Base-by-base conservation (phyloP, 139 green algal genomes). In the Picochlorum costavermella region DNA sequence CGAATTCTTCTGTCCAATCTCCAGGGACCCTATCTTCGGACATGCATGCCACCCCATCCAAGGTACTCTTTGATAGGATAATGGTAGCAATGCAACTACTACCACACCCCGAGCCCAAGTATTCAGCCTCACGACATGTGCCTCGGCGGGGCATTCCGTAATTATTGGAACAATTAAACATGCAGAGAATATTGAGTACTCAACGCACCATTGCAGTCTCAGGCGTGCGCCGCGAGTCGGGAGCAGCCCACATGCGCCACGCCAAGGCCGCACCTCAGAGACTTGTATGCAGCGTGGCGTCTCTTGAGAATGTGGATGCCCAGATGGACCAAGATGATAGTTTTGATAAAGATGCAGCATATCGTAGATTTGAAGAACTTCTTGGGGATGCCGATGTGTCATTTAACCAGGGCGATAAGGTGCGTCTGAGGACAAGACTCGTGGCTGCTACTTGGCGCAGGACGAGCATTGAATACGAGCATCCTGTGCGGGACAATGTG, bases 331-430 rank as follows among this genome's bases (percentile, higher is more conserved):
- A 51, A 23, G 6, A 26, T 13, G 56, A 67, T 37, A 63, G 55
- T 26, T 48, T 65, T 53, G 33, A 45, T 16, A 60, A 60, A 37
- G 66, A 67, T 3, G 60, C 65, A 4, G 50, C 73, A 28, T 83
- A 83, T 53, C 31, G 30, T 4, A 48, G 31, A 28, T 83, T 83
- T 49, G 71, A 83, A 20, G 13, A 62, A 44, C 67, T 83, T 50
- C 67, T 83, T 37, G 67, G 69, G 1, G 9, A 56, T 5, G 13
- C 43, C 30, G 23, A 20, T 36, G 37, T 61, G 20, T 36, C 46
- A 3, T 63, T 70, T 40, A 53, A 60, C 17, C 26, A 49, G 23
- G 75, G 75, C 2, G 75, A 81, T 43, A 65, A 43, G 51, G 71
- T 81, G 9, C 36, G 36, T 17, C 13, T 17, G n/a, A 23, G 46